These are phyloP conservation scores for Euphrasia confusa DNA, from an alignment of 257 asterid species.

Conservation along the genomic window DNA sequence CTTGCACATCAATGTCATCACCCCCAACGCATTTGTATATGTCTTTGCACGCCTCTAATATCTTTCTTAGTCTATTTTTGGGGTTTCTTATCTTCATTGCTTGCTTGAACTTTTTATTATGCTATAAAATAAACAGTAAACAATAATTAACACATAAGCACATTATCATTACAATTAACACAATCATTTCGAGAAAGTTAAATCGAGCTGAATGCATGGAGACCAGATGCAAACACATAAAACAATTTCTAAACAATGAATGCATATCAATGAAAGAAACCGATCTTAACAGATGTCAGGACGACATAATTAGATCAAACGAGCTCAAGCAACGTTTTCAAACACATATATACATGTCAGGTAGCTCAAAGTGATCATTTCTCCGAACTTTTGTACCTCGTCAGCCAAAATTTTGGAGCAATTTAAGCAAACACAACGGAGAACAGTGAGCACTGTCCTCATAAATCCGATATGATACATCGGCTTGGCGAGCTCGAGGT, in stretches of 20 bases:
- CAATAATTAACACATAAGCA: no score
- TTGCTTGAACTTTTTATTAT: slow-evolving; percentile 76
- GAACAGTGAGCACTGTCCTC: slow-evolving; percentile 77
- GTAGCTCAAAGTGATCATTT: neutral
- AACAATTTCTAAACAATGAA: neutral
- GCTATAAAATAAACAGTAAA: slow-evolving; percentile 32
- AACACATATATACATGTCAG: no score
- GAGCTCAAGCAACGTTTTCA: no score
- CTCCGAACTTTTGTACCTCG: slow-evolving; percentile 46
- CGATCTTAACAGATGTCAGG: neutral
- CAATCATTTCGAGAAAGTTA: slow-evolving; percentile 4
- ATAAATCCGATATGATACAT: slow-evolving; percentile 95
- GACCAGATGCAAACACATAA: slow-evolving; percentile 11
- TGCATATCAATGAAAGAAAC: slow-evolving; percentile 1
- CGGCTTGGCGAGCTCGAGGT: slow-evolving; percentile 96
- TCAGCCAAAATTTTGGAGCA: slow-evolving; percentile 93
- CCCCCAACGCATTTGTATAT: slow-evolving; percentile 90
- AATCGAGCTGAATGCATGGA: slow-evolving; percentile 18
- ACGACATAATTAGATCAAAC: neutral
- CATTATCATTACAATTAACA: neutral
- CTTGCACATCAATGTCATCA: slow-evolving; percentile 74
- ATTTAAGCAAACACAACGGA: slow-evolving; percentile 91
- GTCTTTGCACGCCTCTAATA: slow-evolving; percentile 82
- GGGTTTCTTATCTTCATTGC: slow-evolving; percentile 84
- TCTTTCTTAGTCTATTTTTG: slow-evolving; percentile 68